Evolutionary conservation across 2,329 filamentous ascomycete species (phyloP).

Genomic region (Aspergillus japonicus): DNA sequence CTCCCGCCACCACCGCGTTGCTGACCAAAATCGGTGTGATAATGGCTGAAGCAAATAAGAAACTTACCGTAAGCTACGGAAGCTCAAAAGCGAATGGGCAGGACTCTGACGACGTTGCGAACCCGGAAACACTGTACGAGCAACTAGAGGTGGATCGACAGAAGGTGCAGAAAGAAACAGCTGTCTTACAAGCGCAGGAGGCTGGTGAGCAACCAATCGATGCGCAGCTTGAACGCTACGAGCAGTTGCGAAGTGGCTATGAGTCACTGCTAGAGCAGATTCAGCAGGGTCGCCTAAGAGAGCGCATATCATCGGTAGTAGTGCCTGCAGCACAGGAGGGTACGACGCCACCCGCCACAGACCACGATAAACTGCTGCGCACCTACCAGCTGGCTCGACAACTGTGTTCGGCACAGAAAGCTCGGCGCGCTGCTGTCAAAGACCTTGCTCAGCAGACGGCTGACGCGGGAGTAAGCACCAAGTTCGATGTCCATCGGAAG

Average conservation of each 20-base stretch:
- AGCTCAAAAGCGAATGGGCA: constrained; percentile 66
- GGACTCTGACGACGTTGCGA: constrained; percentile 41
- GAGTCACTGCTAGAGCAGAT: constrained; percentile 47
- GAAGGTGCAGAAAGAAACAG: constrained; percentile 42
- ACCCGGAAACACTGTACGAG: constrained; percentile 42
- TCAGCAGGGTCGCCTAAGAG: constrained; percentile 39
- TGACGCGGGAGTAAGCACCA: constrained; percentile 47
- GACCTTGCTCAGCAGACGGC: constrained; percentile 46
- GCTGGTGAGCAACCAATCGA: constrained; percentile 37
- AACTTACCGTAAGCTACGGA: constrained; percentile 57
- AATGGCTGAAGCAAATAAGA: constrained; percentile 69
- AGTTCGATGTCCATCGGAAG: constrained; percentile 48
- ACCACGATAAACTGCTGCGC: constrained; percentile 31
- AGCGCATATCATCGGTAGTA: constrained; percentile 26
- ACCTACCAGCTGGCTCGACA: constrained; percentile 34
- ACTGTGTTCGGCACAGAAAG: constrained; percentile 35
- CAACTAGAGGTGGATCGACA: constrained; percentile 46
- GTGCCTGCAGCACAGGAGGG: constrained; percentile 14
- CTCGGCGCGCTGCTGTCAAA: constrained; percentile 36
- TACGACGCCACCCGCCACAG: constrained; percentile 19
- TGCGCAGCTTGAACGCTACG: constrained; percentile 41
- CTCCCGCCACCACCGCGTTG: constrained; percentile 68
- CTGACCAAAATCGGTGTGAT: constrained; percentile 68
- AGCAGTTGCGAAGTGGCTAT: constrained; percentile 35
- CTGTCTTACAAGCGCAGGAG: constrained; percentile 37